These are phyloP conservation scores for Neoscytalidium dimidiatum DNA, from an alignment of 2,329 filamentous ascomycete genomes.

Conservation along the genomic window DNA sequence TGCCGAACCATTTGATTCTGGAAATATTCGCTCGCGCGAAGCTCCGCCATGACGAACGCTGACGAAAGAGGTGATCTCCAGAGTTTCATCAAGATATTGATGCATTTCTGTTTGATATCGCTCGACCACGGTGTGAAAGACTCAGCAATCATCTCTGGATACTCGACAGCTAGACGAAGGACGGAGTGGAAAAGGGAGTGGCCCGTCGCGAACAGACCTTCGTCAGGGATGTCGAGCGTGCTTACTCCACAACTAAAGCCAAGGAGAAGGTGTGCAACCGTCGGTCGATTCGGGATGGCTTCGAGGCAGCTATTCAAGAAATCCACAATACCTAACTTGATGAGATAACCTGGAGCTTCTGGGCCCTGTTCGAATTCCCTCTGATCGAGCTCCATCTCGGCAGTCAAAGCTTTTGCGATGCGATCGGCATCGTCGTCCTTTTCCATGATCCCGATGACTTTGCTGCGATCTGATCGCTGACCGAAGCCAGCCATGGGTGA, in stretches of 20 bases:
- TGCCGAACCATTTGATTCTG: constrained; percentile 74
- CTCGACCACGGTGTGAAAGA: constrained; percentile 44
- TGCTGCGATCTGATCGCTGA: constrained; percentile 70
- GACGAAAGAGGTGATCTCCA: constrained; percentile 83
- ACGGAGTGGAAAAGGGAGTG: constrained; percentile 83
- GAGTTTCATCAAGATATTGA: constrained; percentile 71
- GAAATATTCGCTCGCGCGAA: constrained; percentile 79
- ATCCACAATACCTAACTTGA: constrained; percentile 82
- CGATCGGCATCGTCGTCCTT: constrained; percentile 76
- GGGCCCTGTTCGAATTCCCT: constrained; percentile 74
- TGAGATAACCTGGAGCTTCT: constrained; percentile 71
- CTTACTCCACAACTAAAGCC: constrained; percentile 80
- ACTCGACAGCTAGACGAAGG: constrained; percentile 68
- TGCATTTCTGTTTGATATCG: constrained; percentile 45
- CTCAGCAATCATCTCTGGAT: constrained; percentile 55
- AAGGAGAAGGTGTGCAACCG: constrained; percentile 85
- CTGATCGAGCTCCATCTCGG: constrained; percentile 64
- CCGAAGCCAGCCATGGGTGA: constrained; percentile 64
- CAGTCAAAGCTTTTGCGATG: constrained; percentile 73
- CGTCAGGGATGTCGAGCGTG: constrained; percentile 66
- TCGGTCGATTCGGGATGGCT: constrained; percentile 74
- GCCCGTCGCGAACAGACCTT: constrained; percentile 69
- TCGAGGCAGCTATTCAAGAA: constrained; percentile 81
- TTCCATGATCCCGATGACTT: constrained; percentile 85
- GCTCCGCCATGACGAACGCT: constrained; percentile 71